Percentiles rank a stretch among this genome's conserved stretches.
Conservation (phyloP, 345 rosid genomes). For the Diplotaxis tenuifolia region DNA sequence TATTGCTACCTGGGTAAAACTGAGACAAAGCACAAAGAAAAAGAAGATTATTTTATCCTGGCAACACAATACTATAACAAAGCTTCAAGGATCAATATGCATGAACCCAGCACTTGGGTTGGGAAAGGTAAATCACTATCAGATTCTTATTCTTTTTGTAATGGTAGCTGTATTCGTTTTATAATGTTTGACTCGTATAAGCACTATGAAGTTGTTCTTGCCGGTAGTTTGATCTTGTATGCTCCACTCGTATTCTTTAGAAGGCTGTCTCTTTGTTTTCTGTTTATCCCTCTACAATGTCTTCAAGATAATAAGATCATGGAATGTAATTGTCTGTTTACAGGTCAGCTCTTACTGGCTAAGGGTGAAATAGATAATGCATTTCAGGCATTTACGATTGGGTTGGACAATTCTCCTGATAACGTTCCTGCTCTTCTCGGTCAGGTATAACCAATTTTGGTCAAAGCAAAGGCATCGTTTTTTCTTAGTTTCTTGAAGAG, state of each 20-base stretch:
- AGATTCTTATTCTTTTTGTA: constrained; percentile 1
- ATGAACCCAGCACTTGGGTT: constrained; percentile 98
- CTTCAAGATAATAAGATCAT: background rate
- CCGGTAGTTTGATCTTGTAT: constrained; percentile 11
- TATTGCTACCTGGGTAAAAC: constrained; percentile 89
- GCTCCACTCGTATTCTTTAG: background rate
- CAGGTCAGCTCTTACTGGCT: constrained; percentile 96
- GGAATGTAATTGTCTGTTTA: constrained; percentile 13
- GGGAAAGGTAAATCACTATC: constrained; percentile 66
- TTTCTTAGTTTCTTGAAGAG: background rate
- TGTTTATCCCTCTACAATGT: background rate
- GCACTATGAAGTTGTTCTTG: background rate
- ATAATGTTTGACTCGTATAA: background rate
- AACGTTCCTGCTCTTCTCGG: constrained; percentile 96
- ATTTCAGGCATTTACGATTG: constrained; percentile 82
- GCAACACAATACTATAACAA: constrained; percentile 87
- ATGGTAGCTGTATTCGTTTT: background rate
- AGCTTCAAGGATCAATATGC: constrained; percentile 96
- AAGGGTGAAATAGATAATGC: constrained; percentile 95
- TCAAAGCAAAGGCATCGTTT: background rate
- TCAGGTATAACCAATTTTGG: constrained; percentile 56
- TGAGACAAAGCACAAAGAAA: constrained; percentile 80
- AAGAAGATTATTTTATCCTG: constrained; percentile 85
- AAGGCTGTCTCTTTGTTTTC: background rate
- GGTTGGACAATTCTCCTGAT: constrained; percentile 69